These are phyloP conservation scores for Mucor racemosus DNA, from an alignment of 371 early-diverging fungal species.

Conservation along the genomic window DNA sequence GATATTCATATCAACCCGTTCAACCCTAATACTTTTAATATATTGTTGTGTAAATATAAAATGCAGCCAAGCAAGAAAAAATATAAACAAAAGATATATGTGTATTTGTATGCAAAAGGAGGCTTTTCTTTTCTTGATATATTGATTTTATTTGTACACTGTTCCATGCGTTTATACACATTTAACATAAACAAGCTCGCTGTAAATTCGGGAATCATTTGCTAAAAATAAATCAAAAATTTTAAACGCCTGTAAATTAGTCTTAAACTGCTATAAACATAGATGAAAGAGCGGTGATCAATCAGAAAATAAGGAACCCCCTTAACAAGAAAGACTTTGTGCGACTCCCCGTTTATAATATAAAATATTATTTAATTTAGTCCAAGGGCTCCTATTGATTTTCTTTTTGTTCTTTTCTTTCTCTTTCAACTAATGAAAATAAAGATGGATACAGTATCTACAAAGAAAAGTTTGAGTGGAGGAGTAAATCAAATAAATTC, in stretches of 20 bases:
- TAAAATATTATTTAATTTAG: conserved; percentile 4
- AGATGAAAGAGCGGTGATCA: conserved; percentile 5
- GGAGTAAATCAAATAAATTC: conserved; percentile 9
- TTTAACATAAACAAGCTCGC: too few relatives aligned
- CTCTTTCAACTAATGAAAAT: not conserved
- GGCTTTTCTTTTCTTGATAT: not conserved
- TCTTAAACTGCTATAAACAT: not conserved
- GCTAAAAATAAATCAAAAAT: not conserved
- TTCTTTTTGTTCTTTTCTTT: conserved; percentile 3
- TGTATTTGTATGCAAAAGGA: not conserved
- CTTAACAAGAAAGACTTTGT: not conserved
- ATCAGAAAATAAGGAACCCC: conserved; percentile 2
- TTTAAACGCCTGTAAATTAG: conserved; percentile 1
- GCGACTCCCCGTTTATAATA: conserved; percentile 3
- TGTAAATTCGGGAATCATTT: too few relatives aligned
- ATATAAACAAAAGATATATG: not conserved
- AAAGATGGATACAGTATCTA: not conserved
- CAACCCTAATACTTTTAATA: too few relatives aligned
- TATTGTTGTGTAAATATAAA: too few relatives aligned
- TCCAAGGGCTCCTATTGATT: conserved; percentile 5
- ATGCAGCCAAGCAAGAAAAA: not conserved
- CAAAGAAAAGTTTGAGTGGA: not conserved
- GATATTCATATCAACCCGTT: too few relatives aligned
- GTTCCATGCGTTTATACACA: too few relatives aligned
- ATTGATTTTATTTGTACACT: too few relatives aligned